phyloP scores from a whole-genome alignment of 176 grass and related monocot genomes.

The Avena atlantica region DNA sequence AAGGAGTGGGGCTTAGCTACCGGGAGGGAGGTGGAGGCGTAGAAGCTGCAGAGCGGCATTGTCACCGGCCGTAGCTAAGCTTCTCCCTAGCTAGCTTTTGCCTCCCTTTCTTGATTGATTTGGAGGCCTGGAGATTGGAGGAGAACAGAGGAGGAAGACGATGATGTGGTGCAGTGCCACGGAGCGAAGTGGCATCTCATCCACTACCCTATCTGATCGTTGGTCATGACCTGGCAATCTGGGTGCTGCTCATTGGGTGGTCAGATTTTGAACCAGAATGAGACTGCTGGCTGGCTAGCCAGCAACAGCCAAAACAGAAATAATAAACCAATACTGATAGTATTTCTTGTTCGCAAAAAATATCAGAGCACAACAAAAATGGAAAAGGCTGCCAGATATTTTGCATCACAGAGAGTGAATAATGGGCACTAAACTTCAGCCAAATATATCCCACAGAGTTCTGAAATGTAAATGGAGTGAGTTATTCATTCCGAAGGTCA shows the following conservation, averaged over 20 bases:
- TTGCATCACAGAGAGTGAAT: not conserved
- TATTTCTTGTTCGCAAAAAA: not conserved
- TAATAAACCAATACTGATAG: not conserved
- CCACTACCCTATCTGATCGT: constrained; percentile 57
- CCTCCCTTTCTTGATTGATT: not conserved
- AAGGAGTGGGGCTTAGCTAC: constrained; percentile 37
- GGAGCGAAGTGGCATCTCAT: constrained; percentile 48
- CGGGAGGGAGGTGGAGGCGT: constrained; percentile 42
- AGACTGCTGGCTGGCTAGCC: not conserved
- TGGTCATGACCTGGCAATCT: constrained; percentile 40
- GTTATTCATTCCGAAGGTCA: not conserved
- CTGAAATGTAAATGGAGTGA: not conserved
- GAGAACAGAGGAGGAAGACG: constrained; percentile 21
- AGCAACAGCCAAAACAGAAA: not conserved
- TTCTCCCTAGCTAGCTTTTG: not conserved
- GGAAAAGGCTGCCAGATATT: not conserved
- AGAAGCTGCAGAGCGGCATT: constrained; percentile 61
- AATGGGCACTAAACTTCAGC: not conserved
- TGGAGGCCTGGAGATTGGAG: constrained; percentile 1
- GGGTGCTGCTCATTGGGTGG: constrained; percentile 43
- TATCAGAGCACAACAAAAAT: not conserved
- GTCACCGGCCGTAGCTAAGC: not conserved
- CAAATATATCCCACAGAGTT: not conserved
- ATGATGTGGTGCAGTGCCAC: not conserved
- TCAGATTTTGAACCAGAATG: constrained; percentile 44